Conservation (phyloP, 2,329 filamentous ascomycete species). For the Cladosporium velox region DNA sequence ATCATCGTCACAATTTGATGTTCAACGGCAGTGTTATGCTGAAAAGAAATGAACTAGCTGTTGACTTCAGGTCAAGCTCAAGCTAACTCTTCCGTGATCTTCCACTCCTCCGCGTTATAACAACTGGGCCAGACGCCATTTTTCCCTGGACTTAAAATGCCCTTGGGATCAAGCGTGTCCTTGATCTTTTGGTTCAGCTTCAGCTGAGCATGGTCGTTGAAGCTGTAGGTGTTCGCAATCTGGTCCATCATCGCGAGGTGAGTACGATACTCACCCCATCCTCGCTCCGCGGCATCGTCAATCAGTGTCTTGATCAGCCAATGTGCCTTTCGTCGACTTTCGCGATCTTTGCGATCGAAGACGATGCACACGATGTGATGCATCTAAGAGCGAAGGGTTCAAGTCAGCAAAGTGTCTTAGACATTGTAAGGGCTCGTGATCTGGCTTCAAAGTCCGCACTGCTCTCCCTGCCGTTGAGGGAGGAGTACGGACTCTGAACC, state of each 20-base stretch:
- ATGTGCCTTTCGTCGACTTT: constrained; percentile 42
- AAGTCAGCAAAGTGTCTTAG: too few relatives aligned
- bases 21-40: neutral
- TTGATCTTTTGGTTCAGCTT: constrained; percentile 50
- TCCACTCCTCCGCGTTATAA: constrained; percentile 18
- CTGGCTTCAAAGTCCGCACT: too few relatives aligned
- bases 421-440: too few relatives aligned
- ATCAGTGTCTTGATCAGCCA: constrained; percentile 44
- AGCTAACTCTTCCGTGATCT: neutral
- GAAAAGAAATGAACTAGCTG: neutral
- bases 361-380: constrained; percentile 59
- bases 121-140: constrained; percentile 42
- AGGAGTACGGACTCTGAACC: too few relatives aligned
- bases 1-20: neutral
- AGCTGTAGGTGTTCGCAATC: constrained; percentile 48
- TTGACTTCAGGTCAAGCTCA: neutral
- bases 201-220: constrained; percentile 45
- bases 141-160: constrained; percentile 50
- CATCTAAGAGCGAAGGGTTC: constrained; percentile 38
- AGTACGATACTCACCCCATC: constrained; percentile 51
- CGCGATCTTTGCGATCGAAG: constrained; percentile 50
- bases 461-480: too few relatives aligned
- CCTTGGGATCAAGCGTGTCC: constrained; percentile 51
- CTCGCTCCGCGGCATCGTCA: constrained; percentile 43
- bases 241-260: constrained; percentile 51